Conservation (phyloP, 75 land plant genomes). For the Cryptomeria japonica region DNA sequence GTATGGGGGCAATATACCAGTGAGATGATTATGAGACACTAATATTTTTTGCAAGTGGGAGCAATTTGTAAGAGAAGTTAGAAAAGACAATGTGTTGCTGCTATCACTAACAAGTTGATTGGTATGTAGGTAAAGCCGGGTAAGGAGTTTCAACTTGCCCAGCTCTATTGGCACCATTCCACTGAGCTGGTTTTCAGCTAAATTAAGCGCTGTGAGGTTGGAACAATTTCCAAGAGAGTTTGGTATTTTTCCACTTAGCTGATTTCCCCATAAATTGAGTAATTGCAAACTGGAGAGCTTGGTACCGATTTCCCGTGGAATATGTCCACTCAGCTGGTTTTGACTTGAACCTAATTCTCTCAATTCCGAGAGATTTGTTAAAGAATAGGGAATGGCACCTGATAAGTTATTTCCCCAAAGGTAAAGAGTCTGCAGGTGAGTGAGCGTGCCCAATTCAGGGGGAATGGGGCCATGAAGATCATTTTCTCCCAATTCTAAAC, state of each 20-base stretch:
- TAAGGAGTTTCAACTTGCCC: slow-evolving; percentile 25
- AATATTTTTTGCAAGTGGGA: slow-evolving; percentile 34
- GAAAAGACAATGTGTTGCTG: slow-evolving; percentile 39
- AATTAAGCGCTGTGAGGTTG: slow-evolving; percentile 31
- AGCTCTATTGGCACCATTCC: slow-evolving; percentile 40
- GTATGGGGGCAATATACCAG: slow-evolving; percentile 46
- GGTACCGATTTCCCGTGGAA: slow-evolving; percentile 44
- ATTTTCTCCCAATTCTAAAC: slow-evolving; percentile 43
- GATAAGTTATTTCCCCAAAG: slow-evolving; percentile 42
- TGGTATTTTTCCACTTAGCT: slow-evolving; percentile 43
- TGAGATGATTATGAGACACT: slow-evolving; percentile 42
- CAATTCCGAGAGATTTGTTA: slow-evolving; percentile 34
- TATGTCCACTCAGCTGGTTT: slow-evolving; percentile 49
- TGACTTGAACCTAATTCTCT: slow-evolving; percentile 19
- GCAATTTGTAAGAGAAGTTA: slow-evolving; percentile 15
- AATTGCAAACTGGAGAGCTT: slow-evolving; percentile 32
- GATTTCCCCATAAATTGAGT: slow-evolving; percentile 47
- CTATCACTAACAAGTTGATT: slow-evolving; percentile 38
- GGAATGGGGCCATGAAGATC: slow-evolving; percentile 57
- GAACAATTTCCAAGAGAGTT: slow-evolving; percentile 30
- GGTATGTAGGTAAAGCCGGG: slow-evolving; percentile 32
- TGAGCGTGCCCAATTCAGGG: slow-evolving; percentile 37
- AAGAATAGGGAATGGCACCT: slow-evolving; percentile 24
- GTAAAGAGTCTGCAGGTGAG: slow-evolving; percentile 26
- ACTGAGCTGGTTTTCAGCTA: slow-evolving; percentile 42